Conservation (phyloP, 2,329 filamentous ascomycete genomes). For the Phoma sp. region DNA sequence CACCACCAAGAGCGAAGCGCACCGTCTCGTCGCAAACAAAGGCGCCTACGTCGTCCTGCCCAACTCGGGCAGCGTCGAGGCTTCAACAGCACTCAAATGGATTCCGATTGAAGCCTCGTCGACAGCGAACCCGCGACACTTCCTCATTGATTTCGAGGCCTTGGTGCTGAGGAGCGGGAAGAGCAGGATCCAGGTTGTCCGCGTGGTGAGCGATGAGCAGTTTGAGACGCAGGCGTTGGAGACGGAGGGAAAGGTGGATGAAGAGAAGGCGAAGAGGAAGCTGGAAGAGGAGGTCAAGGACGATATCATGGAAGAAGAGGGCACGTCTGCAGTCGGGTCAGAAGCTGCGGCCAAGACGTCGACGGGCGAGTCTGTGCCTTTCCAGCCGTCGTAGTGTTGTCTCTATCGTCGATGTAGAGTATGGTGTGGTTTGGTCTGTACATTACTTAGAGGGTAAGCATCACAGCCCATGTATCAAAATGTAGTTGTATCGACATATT, state of each 20-base stretch:
- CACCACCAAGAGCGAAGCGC: slow-evolving; percentile 62
- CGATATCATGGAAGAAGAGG: background rate
- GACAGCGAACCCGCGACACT: slow-evolving; percentile 63
- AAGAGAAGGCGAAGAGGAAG: background rate
- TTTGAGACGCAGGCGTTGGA: slow-evolving; percentile 52
- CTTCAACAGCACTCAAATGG: slow-evolving; percentile 61
- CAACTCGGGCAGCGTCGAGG: slow-evolving; percentile 52
- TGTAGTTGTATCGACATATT: slow-evolving; percentile 7
- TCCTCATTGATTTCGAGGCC: slow-evolving; percentile 62
- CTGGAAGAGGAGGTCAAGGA: slow-evolving; percentile 4
- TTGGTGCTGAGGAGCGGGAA: slow-evolving; percentile 66
- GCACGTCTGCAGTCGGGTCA: background rate
- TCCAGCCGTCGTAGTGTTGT: slow-evolving; percentile 4
- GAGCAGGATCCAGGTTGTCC: slow-evolving; percentile 64
- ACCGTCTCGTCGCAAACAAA: slow-evolving; percentile 61
- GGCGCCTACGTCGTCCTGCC: slow-evolving; percentile 64
- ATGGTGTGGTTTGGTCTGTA: background rate
- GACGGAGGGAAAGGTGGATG: background rate
- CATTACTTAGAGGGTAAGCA: background rate
- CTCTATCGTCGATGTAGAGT: background rate
- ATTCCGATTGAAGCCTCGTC: slow-evolving; percentile 67
- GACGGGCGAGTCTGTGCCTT: slow-evolving; percentile 4
- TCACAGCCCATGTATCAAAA: background rate
- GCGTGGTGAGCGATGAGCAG: slow-evolving; percentile 61
- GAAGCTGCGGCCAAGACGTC: background rate